These are phyloP conservation scores for Linanthus parryae DNA, from an alignment of 148 eudicot species.

Conservation along the genomic window DNA sequence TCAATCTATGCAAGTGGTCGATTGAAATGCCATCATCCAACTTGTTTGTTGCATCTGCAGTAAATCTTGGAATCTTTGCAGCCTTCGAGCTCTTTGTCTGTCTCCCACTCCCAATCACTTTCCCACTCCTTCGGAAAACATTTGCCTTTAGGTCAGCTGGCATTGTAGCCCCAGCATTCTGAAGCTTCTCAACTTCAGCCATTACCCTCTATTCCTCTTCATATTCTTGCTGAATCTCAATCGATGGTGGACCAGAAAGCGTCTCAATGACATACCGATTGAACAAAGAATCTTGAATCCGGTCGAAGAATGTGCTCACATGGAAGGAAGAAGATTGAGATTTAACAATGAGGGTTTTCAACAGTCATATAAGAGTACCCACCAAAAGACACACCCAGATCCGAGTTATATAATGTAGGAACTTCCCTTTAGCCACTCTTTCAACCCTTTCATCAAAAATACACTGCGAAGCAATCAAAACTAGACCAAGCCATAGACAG, in stretches of 20 bases:
- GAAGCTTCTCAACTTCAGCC: slow-evolving; percentile 70
- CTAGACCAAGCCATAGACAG: slow-evolving; percentile 32
- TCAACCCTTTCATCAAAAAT: slow-evolving; percentile 6
- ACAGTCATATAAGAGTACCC: slow-evolving; percentile 33
- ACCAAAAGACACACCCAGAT: slow-evolving; percentile 38
- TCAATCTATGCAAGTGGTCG: slow-evolving; percentile 40
- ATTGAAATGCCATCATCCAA: too few relatives aligned
- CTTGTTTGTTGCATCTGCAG: too few relatives aligned
- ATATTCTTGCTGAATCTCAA: slow-evolving; percentile 39
- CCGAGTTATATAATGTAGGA: slow-evolving; percentile 7
- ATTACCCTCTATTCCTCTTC: slow-evolving; percentile 36
- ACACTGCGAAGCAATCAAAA: slow-evolving; percentile 9
- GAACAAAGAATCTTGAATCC: slow-evolving; percentile 77
- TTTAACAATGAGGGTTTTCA: slow-evolving; percentile 42
- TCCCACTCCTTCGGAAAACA: too few relatives aligned
- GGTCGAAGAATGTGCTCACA: slow-evolving; percentile 68
- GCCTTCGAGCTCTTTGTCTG: too few relatives aligned
- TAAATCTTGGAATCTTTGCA: too few relatives aligned
- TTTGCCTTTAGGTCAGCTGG: too few relatives aligned
- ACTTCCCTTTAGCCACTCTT: too few relatives aligned
- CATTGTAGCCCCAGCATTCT: too few relatives aligned
- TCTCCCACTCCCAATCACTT: too few relatives aligned
- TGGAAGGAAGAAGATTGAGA: slow-evolving; percentile 44
- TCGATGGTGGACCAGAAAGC: slow-evolving; percentile 60
- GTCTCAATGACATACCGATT: slow-evolving; percentile 66